A percentile compares a stretch with the other conserved stretches of the same genome.
These are phyloP conservation scores for Leavenworthia alabamica DNA, from an alignment of 345 rosid genomes.

Conservation along the genomic window DNA sequence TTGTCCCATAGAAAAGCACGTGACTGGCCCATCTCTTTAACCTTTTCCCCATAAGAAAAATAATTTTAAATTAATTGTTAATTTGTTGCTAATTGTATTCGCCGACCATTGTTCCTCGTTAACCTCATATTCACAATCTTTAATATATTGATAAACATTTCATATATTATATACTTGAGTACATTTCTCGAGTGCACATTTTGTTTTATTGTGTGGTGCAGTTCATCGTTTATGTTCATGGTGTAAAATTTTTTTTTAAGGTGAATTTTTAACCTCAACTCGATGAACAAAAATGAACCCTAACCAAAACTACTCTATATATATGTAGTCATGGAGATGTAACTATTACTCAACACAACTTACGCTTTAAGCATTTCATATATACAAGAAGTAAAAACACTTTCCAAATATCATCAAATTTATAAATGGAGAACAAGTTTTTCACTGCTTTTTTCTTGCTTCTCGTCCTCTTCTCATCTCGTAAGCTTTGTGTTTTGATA, in stretches of 20 bases:
- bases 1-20: conserved; percentile 9
- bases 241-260: no score
- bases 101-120: conserved; percentile 9
- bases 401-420: neutral
- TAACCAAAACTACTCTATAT: neutral
- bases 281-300: neutral
- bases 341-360: neutral
- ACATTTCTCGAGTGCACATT: neutral
- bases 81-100: neutral
- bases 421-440: conserved; percentile 20
- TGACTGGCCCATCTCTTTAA: neutral
- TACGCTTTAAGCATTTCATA: neutral
- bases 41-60: neutral
- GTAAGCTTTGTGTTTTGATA: conserved; percentile 6
- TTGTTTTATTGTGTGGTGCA: neutral
- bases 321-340: neutral
- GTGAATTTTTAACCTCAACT: neutral
- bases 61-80: neutral
- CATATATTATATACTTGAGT: no score
- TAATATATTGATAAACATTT: no score
- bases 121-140: neutral
- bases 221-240: neutral
- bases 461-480: conserved; percentile 27
- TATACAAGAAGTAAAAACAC: no score
- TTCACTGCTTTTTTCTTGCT: conserved; percentile 19